Base-by-base conservation (phyloP, 768 basidiomycete genomes). In the Podaxis pistillaris region DNA sequence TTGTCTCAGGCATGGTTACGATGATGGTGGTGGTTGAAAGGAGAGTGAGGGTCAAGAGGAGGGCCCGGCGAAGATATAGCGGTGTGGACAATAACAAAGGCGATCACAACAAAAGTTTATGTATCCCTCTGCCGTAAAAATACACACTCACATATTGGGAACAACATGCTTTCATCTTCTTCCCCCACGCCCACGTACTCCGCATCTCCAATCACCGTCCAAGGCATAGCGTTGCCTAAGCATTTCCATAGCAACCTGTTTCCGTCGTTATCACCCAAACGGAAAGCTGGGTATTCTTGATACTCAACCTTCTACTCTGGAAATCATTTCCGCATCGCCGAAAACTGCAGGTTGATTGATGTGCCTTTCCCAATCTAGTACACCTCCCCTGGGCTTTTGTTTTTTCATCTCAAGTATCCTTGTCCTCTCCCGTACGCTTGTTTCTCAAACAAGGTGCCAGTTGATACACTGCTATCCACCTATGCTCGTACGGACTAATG, bases 1-100 rank as follows among this genome's bases (percentile, higher is more conserved):
- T 47, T 51, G 70, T 65, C 33, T 74, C 73, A 19, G 73, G 70
- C 73, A 74, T 74, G 22, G 51, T 41, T 44, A 12, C 51, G 61
- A 36, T 37, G 51, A 28, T 65, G 56, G 64, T 63, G 56, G 66
- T 44, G 44, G 67, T 54, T 49, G 55, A 66, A 64, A 64, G 64
- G 65, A 64, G 65, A 52, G 67, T 54, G 55, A 63, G 62, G 61
- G 61, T 38, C 8, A 62, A 50, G 50, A 53, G 55, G 60, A 28
- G 51, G 38, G 36, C 38, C 30, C 53, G 17, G 52, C 37, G 38
- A 56, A 62, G 57, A 63, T 55, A 65, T 57, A 56, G 49, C 22
- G 56, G 40, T 24, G 44, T 47, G 62, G 61, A 65, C 64, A 65
- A 65, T 65, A 63, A 53, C 50, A 64, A 61, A 50, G 37, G 46